A percentile compares a stretch with the other conserved stretches of the same genome.
Evolutionary conservation across 495 filamentous ascomycete genomes (phyloP).

Genomic region (Talaromyces adpressus): DNA sequence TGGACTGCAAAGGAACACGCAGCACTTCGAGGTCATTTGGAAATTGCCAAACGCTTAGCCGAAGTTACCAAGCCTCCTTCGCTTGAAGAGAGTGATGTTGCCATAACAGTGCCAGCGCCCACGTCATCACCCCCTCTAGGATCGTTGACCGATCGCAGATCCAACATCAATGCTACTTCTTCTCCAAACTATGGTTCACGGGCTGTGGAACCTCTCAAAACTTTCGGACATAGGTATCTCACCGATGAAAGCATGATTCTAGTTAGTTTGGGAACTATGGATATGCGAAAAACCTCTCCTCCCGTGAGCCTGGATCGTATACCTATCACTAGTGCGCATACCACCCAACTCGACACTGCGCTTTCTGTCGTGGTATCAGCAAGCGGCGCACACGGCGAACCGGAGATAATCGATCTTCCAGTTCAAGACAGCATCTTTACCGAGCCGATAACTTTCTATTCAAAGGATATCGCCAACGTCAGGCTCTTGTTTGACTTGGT

Average conservation of each 20-base stretch:
- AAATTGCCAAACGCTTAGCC: slow-evolving; percentile 63
- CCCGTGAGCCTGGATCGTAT: slow-evolving; percentile 87
- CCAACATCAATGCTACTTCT: slow-evolving; percentile 30
- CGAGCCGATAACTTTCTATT: slow-evolving; percentile 83
- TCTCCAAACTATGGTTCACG: slow-evolving; percentile 27
- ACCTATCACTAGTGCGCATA: slow-evolving; percentile 77
- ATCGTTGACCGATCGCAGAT: slow-evolving; percentile 47
- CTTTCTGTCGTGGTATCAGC: slow-evolving; percentile 91
- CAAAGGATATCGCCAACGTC: slow-evolving; percentile 69
- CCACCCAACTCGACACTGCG: slow-evolving; percentile 88
- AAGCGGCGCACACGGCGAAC: slow-evolving; percentile 75
- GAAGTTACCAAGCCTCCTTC: slow-evolving; percentile 38
- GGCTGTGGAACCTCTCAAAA: slow-evolving; percentile 71
- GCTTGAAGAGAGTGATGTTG: slow-evolving; percentile 26
- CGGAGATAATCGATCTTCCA: slow-evolving; percentile 83
- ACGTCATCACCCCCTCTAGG: slow-evolving; percentile 39
- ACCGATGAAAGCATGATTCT: slow-evolving; percentile 82
- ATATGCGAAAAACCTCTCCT: slow-evolving; percentile 71
- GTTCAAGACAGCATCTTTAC: slow-evolving; percentile 90
- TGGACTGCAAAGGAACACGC: slow-evolving; percentile 97
- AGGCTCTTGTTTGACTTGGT: slow-evolving; percentile 92
- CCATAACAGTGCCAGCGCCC: slow-evolving; percentile 29
- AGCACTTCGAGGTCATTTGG: slow-evolving; percentile 75
- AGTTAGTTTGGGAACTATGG: slow-evolving; percentile 90
- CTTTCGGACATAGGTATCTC: slow-evolving; percentile 93